A percentile compares a stretch with the other conserved stretches of the same genome.
These are phyloP conservation scores for Paragyromitra xinjiangensis DNA, from an alignment of 495 filamentous ascomycete species.

Conservation along the genomic window DNA sequence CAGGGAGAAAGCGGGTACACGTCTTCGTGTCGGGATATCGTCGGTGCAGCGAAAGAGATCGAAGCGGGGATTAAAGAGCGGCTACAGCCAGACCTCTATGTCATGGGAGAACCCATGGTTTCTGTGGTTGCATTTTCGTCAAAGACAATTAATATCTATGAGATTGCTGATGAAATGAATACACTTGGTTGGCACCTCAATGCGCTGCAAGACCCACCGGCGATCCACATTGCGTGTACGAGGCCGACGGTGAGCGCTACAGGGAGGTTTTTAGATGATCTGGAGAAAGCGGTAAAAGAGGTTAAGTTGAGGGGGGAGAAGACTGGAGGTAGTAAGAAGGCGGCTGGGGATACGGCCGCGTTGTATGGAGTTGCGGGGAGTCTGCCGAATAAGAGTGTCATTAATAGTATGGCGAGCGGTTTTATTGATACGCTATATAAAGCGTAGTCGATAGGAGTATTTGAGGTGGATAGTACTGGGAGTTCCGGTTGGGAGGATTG, in stretches of 20 bases:
- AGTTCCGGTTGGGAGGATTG: neutral
- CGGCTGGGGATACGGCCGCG: constrained; percentile 82
- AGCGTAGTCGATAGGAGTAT: constrained; percentile 65
- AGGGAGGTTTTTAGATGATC: constrained; percentile 78
- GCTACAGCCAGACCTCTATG: constrained; percentile 74
- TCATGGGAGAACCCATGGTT: constrained; percentile 87
- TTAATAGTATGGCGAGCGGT: constrained; percentile 85
- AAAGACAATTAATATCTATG: constrained; percentile 80
- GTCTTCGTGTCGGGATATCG: constrained; percentile 81
- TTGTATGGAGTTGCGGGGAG: constrained; percentile 96
- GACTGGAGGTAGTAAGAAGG: constrained; percentile 70
- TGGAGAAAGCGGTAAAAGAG: constrained; percentile 78
- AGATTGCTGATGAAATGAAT: constrained; percentile 85
- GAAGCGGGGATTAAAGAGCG: constrained; percentile 75
- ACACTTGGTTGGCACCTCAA: constrained; percentile 94
- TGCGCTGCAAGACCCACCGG: constrained; percentile 87
- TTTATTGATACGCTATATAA: constrained; percentile 98
- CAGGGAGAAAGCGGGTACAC: constrained; percentile 92
- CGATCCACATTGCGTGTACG: constrained; percentile 97
- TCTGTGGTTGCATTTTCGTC: constrained; percentile 89
- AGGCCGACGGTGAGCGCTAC: constrained; percentile 81
- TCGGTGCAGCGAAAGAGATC: constrained; percentile 85
- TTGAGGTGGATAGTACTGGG: neutral
- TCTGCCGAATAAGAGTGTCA: constrained; percentile 92
- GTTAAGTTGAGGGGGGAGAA: constrained; percentile 76